Conservation (phyloP, 192 early-diverging fungal species). For the Coemansia sp. region DNA sequence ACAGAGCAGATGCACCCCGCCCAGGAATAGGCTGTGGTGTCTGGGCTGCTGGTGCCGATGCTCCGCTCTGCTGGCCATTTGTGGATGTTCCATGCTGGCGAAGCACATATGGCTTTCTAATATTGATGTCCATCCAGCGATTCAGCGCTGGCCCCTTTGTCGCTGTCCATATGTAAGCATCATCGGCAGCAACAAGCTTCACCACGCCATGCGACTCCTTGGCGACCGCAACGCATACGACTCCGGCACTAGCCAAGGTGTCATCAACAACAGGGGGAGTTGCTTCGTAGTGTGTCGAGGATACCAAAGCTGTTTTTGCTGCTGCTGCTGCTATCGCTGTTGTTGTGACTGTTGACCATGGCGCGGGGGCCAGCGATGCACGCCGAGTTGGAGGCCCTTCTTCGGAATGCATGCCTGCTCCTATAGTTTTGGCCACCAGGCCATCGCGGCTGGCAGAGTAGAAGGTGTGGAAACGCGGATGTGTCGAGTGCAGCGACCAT, state of each 20-base stretch:
- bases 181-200: constrained; percentile 83
- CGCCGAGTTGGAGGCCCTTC: constrained; percentile 10
- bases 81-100: not conserved
- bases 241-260: constrained; percentile 5
- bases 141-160: constrained; percentile 81
- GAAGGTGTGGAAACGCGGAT: constrained; percentile 85
- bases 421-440: constrained; percentile 78
- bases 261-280: constrained; percentile 18
- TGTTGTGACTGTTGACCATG: not conserved
- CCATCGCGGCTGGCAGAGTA: constrained; percentile 94
- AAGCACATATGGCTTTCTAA: constrained; percentile 9
- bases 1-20: not conserved
- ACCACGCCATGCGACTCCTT: constrained; percentile 80
- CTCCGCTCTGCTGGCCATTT: not conserved
- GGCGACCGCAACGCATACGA: constrained; percentile 78
- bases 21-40: not conserved
- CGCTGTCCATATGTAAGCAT: constrained; percentile 89
- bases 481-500: constrained; percentile 85
- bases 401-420: constrained; percentile 51
- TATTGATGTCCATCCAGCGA: constrained; percentile 65
- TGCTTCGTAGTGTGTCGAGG: not conserved
- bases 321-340: not conserved
- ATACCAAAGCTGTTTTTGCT: not conserved
- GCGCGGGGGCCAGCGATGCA: constrained; percentile 13
- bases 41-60: not conserved